Percentiles rank a stretch among this genome's conserved stretches.
phyloP scores from a whole-genome alignment of 2,329 filamentous ascomycete genomes.

The Pseudocercospora pini-densiflorae region DNA sequence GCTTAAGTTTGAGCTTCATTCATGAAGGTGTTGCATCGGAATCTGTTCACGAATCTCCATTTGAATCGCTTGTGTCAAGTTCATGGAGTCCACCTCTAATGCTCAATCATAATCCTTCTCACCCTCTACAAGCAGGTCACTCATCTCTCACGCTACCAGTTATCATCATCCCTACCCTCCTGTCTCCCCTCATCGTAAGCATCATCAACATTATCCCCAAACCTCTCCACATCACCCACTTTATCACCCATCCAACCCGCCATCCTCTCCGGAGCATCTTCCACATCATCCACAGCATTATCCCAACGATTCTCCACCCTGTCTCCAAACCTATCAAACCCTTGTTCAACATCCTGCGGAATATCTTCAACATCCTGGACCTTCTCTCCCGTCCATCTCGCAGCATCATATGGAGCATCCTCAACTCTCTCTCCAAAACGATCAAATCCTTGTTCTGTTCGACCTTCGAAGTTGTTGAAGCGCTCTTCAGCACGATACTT shows the following conservation, averaged over 20 bases:
- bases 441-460: slow-evolving; percentile 30
- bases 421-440: slow-evolving; percentile 41
- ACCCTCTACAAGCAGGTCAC: too few relatives aligned
- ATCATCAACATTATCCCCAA: slow-evolving; percentile 48
- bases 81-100: too few relatives aligned
- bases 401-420: slow-evolving; percentile 50
- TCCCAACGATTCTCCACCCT: slow-evolving; percentile 39
- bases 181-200: slow-evolving; percentile 50
- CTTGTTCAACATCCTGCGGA: slow-evolving; percentile 38
- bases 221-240: slow-evolving; percentile 50
- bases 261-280: slow-evolving; percentile 44
- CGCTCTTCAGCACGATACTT: slow-evolving; percentile 15
- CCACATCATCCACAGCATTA: slow-evolving; percentile 39
- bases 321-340: slow-evolving; percentile 41
- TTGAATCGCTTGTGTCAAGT: too few relatives aligned
- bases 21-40: too few relatives aligned
- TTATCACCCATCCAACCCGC: slow-evolving; percentile 43
- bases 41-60: too few relatives aligned
- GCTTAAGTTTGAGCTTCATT: background rate
- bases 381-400: slow-evolving; percentile 50
- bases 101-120: too few relatives aligned
- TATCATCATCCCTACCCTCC: slow-evolving; percentile 34
- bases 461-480: slow-evolving; percentile 34
- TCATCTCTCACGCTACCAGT: slow-evolving; percentile 1
- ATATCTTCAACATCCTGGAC: slow-evolving; percentile 48